Evolutionary conservation across 2,329 filamentous ascomycete genomes (phyloP).

Genomic region (Scedosporium aurantiacum): DNA sequence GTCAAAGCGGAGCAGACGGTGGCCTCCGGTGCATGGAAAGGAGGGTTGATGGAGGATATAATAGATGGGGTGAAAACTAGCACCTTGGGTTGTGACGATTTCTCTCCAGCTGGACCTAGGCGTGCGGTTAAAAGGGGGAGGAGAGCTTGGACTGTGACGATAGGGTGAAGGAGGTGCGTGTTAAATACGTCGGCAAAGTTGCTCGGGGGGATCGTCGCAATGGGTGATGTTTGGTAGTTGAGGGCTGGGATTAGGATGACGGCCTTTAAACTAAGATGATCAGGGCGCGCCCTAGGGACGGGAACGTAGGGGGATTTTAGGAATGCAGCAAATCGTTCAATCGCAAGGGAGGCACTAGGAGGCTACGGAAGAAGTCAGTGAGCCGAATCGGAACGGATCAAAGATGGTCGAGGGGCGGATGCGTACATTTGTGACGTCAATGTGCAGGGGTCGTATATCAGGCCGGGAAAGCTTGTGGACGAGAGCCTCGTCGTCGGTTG

Average conservation of each 20-base stretch:
- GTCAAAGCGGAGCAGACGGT: slow-evolving; percentile 78
- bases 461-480: slow-evolving; percentile 66
- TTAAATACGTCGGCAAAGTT: slow-evolving; percentile 86
- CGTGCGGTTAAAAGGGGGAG: slow-evolving; percentile 63
- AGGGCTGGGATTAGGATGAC: slow-evolving; percentile 75
- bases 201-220: slow-evolving; percentile 74
- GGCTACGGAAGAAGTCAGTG: slow-evolving; percentile 34
- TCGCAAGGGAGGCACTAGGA: slow-evolving; percentile 54
- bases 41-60: slow-evolving; percentile 66
- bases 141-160: slow-evolving; percentile 80
- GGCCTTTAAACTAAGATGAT: slow-evolving; percentile 65
- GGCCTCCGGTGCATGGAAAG: slow-evolving; percentile 77
- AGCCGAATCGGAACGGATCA: slow-evolving; percentile 7
- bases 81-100: slow-evolving; percentile 51
- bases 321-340: slow-evolving; percentile 59
- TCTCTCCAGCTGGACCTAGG: slow-evolving; percentile 39
- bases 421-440: slow-evolving; percentile 72
- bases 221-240: slow-evolving; percentile 69
- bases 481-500: slow-evolving; percentile 71
- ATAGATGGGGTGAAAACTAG: slow-evolving; percentile 71
- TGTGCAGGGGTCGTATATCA: slow-evolving; percentile 70
- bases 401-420: neutral
- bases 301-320: slow-evolving; percentile 67
- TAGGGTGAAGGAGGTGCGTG: slow-evolving; percentile 79
- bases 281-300: slow-evolving; percentile 62